Evolutionary conservation across 2,329 filamentous ascomycete genomes (phyloP), one percentile per base, ranked within the genome.

Genomic region (Amauroascus niger): DNA sequence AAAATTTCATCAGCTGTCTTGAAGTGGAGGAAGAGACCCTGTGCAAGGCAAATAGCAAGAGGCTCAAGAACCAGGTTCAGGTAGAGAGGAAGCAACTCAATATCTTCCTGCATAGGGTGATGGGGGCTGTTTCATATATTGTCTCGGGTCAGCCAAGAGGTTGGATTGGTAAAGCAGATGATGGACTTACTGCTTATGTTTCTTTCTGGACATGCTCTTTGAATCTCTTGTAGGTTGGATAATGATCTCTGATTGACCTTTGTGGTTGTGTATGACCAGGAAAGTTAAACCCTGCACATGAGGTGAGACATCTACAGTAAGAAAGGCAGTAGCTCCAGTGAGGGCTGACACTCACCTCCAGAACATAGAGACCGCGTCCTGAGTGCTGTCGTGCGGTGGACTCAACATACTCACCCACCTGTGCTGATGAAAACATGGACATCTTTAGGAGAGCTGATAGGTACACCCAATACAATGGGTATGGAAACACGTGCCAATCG

Each of bases 51-150:
- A 22, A 55, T 28, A 24, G 26, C 54, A 8, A 49, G 22, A 20
- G 33, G 49, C 44, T 53, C 41, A 22, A 53, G 49, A 18, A 55
- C 54, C 14, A 35, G 54, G 20, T 52, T 52, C 22, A 55, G 44
- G 22, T 49, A 55, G 2, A 53, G 49, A 13, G 49, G 49, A 39
- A 52, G 43, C 2, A 22, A 33, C 35, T 43, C 39, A n/a, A 55
- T 55, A 53, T 52, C 49, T 24, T 52, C 33, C 18, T 46, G 35
- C 44, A 55, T 55, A 22, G 49, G 54, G 43, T 55, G 37, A 11
- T 35, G 49, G 13, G 49, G 49, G 16, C 54, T 55, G 41, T 30
- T 46, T 48, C 18, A 11, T 5, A 20, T 11, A 40, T 40, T 22
- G 14, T 7, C 26, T 50, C 22, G 18, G n/a, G 11, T 35, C 14